phyloP scores from a whole-genome alignment of 768 basidiomycete genomes.

The Hypholoma fasciculare region DNA sequence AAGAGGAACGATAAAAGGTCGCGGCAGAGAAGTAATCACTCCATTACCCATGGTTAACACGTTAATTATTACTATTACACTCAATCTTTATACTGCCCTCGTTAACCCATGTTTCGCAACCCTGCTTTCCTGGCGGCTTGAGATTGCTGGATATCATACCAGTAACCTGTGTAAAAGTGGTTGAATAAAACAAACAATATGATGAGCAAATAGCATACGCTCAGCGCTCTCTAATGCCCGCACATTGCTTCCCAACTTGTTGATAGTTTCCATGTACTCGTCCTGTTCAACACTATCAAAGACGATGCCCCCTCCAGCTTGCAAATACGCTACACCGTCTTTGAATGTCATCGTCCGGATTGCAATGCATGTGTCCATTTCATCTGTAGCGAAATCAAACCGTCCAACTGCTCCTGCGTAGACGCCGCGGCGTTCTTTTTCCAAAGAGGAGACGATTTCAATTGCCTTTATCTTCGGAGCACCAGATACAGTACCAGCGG shows the following conservation, averaged over 20 bases:
- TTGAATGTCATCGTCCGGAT: constrained; percentile 99
- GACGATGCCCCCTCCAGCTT: constrained; percentile 97
- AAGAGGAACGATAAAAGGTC: constrained; percentile 25
- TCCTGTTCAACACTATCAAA: constrained; percentile 97
- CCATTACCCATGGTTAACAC: constrained; percentile 11
- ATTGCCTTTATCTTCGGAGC: constrained; percentile 99
- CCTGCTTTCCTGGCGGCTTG: constrained; percentile 26
- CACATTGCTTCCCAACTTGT: constrained; percentile 89
- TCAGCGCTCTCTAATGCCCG: constrained; percentile 86
- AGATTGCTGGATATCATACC: constrained; percentile 64
- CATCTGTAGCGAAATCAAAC: constrained; percentile 92
- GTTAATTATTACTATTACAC: constrained; percentile 16
- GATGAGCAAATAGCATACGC: constrained; percentile 50
- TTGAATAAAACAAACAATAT: constrained; percentile 10
- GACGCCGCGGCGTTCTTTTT: constrained; percentile 87
- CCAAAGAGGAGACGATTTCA: constrained; percentile 84
- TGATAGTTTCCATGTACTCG: constrained; percentile 95
- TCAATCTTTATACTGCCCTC: constrained; percentile 14
- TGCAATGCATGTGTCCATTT: constrained; percentile 98
- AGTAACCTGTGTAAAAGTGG: constrained; percentile 52
- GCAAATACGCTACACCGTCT: constrained; percentile 86
- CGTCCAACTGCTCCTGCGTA: constrained; percentile 99
- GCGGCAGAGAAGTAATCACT: constrained; percentile 19
- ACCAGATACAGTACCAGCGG: constrained; percentile 97
- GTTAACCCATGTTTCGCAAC: constrained; percentile 18